Percentiles rank a stretch among this genome's conserved stretches.
These are phyloP conservation scores for Hanseniaspora pseudoguilliermondii DNA, from an alignment of 805 yeast genomes.

Conservation along the genomic window DNA sequence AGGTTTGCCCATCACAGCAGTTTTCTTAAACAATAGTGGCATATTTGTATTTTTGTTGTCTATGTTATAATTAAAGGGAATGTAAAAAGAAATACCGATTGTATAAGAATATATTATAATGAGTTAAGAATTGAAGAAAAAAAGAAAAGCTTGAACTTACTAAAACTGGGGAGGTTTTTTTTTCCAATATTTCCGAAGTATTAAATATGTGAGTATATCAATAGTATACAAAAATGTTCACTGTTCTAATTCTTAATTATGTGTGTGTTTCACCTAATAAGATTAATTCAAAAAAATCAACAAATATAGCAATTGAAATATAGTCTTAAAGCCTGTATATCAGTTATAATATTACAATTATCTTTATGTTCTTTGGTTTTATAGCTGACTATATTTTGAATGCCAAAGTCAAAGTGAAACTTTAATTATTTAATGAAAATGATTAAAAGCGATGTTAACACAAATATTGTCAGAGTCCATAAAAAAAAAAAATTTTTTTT, in stretches of 20 bases:
- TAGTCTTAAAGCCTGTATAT: too few species aligned
- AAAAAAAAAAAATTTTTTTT: too few species aligned
- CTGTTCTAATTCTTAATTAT: too few species aligned
- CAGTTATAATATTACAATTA: too few species aligned
- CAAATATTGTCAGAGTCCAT: too few species aligned
- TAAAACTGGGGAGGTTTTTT: background rate
- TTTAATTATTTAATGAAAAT: too few species aligned
- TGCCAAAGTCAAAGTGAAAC: too few species aligned
- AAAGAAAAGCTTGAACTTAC: background rate
- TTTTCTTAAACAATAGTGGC: conserved; percentile 22
- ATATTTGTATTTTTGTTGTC: conserved; percentile 12
- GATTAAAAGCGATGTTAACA: too few species aligned
- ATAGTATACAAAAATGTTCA: background rate
- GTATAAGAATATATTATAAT: background rate
- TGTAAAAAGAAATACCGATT: background rate
- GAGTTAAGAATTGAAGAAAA: background rate
- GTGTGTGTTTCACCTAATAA: background rate
- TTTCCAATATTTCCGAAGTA: background rate
- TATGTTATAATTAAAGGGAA: background rate
- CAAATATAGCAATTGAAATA: background rate
- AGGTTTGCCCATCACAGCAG: conserved; percentile 25
- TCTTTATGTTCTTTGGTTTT: too few species aligned
- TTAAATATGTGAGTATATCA: background rate
- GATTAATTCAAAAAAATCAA: background rate
- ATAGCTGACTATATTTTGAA: too few species aligned